These are phyloP conservation scores for Xerocomus nothofagi DNA, from an alignment of 1,284 basidiomycete species.

Conservation along the genomic window DNA sequence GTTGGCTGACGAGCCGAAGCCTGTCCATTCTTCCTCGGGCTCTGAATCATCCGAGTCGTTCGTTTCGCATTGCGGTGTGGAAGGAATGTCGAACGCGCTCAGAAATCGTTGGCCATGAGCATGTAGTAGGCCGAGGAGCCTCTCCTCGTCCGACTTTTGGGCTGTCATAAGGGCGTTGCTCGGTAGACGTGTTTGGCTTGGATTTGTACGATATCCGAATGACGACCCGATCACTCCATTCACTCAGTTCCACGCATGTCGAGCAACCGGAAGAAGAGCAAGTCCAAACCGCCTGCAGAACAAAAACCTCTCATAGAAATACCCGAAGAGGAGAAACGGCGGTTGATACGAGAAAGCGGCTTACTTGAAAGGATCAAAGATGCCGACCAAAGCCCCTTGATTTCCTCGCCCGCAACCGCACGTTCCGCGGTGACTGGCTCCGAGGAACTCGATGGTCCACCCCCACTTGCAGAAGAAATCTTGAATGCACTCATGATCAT, in stretches of 20 bases:
- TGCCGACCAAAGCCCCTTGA: conserved; percentile 2
- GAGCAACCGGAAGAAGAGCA: conserved; percentile 41
- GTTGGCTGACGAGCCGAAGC: conserved; percentile 16
- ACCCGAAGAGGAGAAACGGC: conserved; percentile 74
- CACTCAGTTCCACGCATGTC: conserved; percentile 32
- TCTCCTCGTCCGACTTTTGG: conserved; percentile 33
- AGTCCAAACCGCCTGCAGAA: conserved; percentile 18
- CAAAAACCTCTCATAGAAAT: conserved; percentile 45
- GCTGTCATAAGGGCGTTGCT: conserved; percentile 10
- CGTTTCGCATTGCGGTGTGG: conserved; percentile 31
- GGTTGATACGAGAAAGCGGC: conserved; percentile 67
- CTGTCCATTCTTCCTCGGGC: conserved; percentile 39
- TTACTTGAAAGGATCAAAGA: conserved; percentile 50
- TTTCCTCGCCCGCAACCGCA: background rate
- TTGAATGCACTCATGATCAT: conserved; percentile 61
- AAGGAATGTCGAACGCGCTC: conserved; percentile 46
- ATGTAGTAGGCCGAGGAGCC: conserved; percentile 56
- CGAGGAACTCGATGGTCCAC: conserved; percentile 38
- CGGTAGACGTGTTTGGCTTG: conserved; percentile 11
- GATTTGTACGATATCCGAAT: no score
- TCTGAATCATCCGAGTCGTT: conserved; percentile 15
- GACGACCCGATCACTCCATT: no score
- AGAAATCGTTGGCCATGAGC: conserved; percentile 67
- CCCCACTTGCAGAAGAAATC: conserved; percentile 65
- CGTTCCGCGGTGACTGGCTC: background rate